Conservation (phyloP, 768 basidiomycete species). For the Pisolithus microcarpus region DNA sequence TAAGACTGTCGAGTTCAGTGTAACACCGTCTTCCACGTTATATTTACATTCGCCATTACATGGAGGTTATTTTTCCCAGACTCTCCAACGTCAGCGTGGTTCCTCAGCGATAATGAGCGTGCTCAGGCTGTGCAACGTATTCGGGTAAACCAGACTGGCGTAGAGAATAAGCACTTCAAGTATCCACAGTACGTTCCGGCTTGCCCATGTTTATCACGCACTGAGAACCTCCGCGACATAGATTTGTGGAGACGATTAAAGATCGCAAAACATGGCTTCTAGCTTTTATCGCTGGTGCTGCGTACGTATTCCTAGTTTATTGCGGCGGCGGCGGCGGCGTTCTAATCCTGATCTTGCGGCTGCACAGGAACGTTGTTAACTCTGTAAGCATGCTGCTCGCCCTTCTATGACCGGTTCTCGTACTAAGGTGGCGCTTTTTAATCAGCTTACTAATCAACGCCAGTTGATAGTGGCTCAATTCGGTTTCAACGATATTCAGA, state of each 20-base stretch:
- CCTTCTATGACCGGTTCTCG: background rate
- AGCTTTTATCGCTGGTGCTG: conserved; percentile 54
- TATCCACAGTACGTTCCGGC: conserved; percentile 51
- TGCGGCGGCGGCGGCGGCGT: background rate
- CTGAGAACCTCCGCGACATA: conserved; percentile 20
- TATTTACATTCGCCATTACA: conserved; percentile 1
- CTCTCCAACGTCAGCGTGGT: conserved; percentile 66
- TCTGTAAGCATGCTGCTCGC: conserved; percentile 38
- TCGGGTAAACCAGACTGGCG: conserved; percentile 64
- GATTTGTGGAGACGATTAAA: conserved; percentile 59
- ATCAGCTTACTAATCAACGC: conserved; percentile 66
- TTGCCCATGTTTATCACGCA: conserved; percentile 9
- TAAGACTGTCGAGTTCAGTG: conserved; percentile 18
- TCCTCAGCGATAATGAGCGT: conserved; percentile 65
- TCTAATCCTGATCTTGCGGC: conserved; percentile 10
- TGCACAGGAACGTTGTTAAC: conserved; percentile 55
- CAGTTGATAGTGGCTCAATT: conserved; percentile 68
- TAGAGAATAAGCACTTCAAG: conserved; percentile 80
- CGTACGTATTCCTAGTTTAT: conserved; percentile 34
- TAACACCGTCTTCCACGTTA: background rate
- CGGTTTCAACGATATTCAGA: conserved; percentile 58
- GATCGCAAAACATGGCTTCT: conserved; percentile 76
- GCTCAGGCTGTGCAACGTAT: conserved; percentile 62
- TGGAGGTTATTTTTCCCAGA: conserved; percentile 74
- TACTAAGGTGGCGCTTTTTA: conserved; percentile 2